Evolutionary conservation across 306 rosid genomes (phyloP), one percentile per base, ranked within the genome.

Genomic region (Purshia tridentata): DNA sequence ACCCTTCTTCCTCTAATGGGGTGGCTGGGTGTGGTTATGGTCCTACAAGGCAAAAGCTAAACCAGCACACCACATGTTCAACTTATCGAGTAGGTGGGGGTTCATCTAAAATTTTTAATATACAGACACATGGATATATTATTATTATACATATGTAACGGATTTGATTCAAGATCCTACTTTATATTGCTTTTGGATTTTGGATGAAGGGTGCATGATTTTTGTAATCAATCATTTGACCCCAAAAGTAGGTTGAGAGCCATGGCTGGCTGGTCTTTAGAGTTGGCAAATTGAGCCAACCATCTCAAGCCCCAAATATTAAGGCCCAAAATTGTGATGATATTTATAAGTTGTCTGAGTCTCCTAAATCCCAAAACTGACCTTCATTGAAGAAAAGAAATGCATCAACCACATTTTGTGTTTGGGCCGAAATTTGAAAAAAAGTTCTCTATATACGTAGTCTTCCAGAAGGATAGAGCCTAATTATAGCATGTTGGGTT

Each of bases 11-110:
- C 15, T 18, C 65, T 40, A 49, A 78, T 72, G 81, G 82, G 86
- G 80, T 87, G 92, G 89, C 82, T 84, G 42, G 81, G 88, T 82
- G 86, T 76, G 79, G 83, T 29, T 20, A 77, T 59, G 97, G 93
- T 50, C 97, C 97, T 69, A 92, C 93, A 48, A 67, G 86, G 80
- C 96, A 74, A 84, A 87, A 84, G 81, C 80, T 81, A 58, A 78
- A 70, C 90, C 84, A 82, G 72, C 97, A 87, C 71, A 80, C 84
- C 97, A 91, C 97, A 82, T 92, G 92, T 68, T 88, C 57, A 70
- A 72, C 82, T 84, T 81, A 87, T 77, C 91, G 65, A 75, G 79
- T 85, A 71, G 89, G 79, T 87, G 84, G 85, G 74, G 80, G 81
- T 64, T 82, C 75, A 80, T 83, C 82, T 70, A 77, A 18, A 65